phyloP scores from a whole-genome alignment of 1,284 basidiomycete genomes.

The Fomitopsis schrenkii region DNA sequence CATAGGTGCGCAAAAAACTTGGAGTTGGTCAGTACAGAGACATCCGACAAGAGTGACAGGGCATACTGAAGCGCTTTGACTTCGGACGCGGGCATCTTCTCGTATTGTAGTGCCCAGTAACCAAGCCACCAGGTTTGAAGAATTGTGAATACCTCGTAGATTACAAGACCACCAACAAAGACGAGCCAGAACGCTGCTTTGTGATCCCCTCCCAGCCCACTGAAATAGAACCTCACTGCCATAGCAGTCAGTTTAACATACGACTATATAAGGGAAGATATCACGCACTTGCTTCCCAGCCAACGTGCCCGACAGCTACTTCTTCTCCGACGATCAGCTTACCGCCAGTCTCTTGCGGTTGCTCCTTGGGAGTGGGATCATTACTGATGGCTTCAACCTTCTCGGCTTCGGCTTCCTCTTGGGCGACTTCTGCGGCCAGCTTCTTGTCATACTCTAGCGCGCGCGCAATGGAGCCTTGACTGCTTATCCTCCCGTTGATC shows the following conservation, averaged over 20 bases:
- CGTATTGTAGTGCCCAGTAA: slow-evolving; percentile 29
- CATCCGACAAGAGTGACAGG: too few relatives aligned
- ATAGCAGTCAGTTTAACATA: slow-evolving; percentile 17
- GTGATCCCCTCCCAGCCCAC: slow-evolving; percentile 28
- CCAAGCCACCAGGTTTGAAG: slow-evolving; percentile 25
- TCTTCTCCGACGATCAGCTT: slow-evolving; percentile 60
- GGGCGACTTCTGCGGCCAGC: slow-evolving; percentile 35
- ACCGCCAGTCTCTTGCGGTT: slow-evolving; percentile 32
- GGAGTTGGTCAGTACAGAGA: too few relatives aligned
- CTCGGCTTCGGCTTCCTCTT: slow-evolving; percentile 37
- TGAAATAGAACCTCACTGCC: slow-evolving; percentile 27
- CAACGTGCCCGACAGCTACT: slow-evolving; percentile 51
- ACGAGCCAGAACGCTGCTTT: slow-evolving; percentile 30
- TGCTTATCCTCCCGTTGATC: slow-evolving; percentile 44
- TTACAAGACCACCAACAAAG: slow-evolving; percentile 19
- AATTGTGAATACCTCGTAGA: slow-evolving; percentile 13
- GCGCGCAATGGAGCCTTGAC: slow-evolving; percentile 43
- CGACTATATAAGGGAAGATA: neutral
- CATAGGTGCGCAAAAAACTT: too few relatives aligned
- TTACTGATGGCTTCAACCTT: slow-evolving; percentile 41
- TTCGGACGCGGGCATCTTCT: slow-evolving; percentile 22
- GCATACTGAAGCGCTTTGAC: slow-evolving; percentile 12
- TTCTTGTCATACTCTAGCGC: slow-evolving; percentile 37
- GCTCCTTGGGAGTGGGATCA: too few relatives aligned
- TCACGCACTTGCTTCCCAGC: slow-evolving; percentile 38